Evolutionary conservation across 2,329 filamentous ascomycete species (phyloP).

Genomic region (Nemania serpens): DNA sequence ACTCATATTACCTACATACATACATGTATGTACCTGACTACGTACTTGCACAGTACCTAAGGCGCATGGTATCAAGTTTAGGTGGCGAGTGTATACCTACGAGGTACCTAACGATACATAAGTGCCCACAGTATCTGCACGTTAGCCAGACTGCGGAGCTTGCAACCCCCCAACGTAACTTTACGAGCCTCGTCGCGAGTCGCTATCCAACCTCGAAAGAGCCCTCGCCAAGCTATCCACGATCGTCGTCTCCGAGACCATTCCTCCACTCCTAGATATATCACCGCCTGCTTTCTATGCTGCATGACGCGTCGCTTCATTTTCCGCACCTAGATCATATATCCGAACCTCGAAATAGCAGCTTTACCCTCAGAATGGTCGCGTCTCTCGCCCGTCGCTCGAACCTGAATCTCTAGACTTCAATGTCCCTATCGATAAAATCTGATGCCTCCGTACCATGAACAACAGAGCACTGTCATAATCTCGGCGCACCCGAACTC

Average conservation of each 20-base stretch:
- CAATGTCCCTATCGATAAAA: conserved; percentile 14
- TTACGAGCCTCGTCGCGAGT: conserved; percentile 4
- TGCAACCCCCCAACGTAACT: not conserved
- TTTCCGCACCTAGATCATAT: not conserved
- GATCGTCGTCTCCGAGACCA: conserved; percentile 9
- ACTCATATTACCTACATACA: no score
- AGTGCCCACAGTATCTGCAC: not conserved
- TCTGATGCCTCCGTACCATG: conserved; percentile 16
- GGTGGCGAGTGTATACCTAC: not conserved
- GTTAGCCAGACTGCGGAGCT: not conserved
- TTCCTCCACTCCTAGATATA: not conserved
- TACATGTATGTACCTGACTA: no score
- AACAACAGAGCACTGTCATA: conserved; percentile 9
- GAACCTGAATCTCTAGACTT: conserved; percentile 1
- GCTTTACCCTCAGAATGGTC: conserved; percentile 11
- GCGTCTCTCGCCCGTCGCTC: conserved; percentile 20
- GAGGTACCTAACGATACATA: not conserved
- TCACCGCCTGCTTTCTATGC: not conserved
- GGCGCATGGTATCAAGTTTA: not conserved
- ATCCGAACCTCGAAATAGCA: not conserved
- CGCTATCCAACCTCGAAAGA: not conserved
- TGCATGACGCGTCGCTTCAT: conserved; percentile 30
- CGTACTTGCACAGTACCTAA: not conserved
- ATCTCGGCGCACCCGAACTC: not conserved
- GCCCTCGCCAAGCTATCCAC: conserved; percentile 14